These are phyloP conservation scores for Coniochaeta sp. DNA, from an alignment of 2,329 filamentous ascomycete genomes.

Conservation along the genomic window DNA sequence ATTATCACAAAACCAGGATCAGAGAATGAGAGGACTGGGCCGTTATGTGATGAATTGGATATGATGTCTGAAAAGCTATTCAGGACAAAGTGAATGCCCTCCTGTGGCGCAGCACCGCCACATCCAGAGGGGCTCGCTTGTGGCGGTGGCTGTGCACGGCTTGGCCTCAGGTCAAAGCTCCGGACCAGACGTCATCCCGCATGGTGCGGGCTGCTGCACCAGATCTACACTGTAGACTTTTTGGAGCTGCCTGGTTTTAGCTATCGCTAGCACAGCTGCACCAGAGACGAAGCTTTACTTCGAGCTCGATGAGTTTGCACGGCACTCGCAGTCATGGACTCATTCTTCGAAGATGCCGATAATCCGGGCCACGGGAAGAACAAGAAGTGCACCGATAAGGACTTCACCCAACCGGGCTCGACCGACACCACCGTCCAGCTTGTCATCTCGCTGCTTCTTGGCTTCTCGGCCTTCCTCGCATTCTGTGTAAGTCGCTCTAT, in stretches of 20 bases:
- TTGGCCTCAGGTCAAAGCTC: not conserved
- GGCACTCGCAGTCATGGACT: constrained; percentile 11
- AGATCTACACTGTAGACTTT: not conserved
- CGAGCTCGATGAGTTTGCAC: not conserved
- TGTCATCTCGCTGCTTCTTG: constrained; percentile 62
- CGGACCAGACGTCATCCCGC: not conserved
- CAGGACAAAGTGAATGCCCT: too few species aligned
- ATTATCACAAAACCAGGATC: too few species aligned
- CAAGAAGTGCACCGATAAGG: constrained; percentile 15
- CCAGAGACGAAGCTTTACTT: not conserved
- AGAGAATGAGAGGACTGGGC: too few species aligned
- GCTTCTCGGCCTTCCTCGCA: constrained; percentile 61
- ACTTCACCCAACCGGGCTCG: constrained; percentile 24
- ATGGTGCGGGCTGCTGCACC: not conserved
- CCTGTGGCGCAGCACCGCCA: not conserved
- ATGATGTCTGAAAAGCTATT: too few species aligned
- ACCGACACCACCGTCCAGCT: constrained; percentile 58
- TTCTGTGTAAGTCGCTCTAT: constrained; percentile 57
- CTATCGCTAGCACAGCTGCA: not conserved
- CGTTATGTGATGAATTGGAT: too few species aligned
- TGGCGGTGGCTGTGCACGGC: not conserved
- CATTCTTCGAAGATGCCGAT: constrained; percentile 7
- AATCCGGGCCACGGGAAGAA: constrained; percentile 4
- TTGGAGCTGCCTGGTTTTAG: not conserved
- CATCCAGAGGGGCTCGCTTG: not conserved